phyloP scores from a whole-genome alignment of 2,329 filamentous ascomycete species.

The Septoria linicola region DNA sequence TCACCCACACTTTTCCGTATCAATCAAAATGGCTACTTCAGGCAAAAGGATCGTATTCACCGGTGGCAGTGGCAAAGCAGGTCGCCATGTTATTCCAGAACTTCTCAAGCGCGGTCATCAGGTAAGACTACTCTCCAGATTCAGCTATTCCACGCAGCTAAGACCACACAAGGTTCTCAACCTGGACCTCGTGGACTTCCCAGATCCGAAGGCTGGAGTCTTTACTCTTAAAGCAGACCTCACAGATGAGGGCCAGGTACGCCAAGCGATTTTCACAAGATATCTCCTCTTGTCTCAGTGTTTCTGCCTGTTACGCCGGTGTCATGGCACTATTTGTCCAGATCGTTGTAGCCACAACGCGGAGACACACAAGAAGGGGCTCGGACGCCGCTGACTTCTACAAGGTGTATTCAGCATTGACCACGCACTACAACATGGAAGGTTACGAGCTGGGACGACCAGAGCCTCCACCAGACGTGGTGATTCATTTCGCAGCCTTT shows the following conservation, averaged over 20 bases:
- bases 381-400: too few relatives aligned
- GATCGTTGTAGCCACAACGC: too few relatives aligned
- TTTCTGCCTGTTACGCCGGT: too few relatives aligned
- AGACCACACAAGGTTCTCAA: slow-evolving; percentile 47
- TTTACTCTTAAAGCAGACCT: slow-evolving; percentile 58
- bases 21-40: slow-evolving; percentile 6
- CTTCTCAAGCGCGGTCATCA: slow-evolving; percentile 52
- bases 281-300: too few relatives aligned
- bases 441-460: slow-evolving; percentile 49
- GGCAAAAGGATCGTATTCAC: slow-evolving; percentile 53
- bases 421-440: slow-evolving; percentile 56
- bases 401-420: slow-evolving; percentile 58
- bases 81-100: slow-evolving; percentile 55
- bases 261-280: too few relatives aligned
- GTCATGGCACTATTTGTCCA: too few relatives aligned
- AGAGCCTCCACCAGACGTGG: slow-evolving; percentile 55
- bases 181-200: slow-evolving; percentile 52
- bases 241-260: slow-evolving; percentile 55
- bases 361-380: too few relatives aligned
- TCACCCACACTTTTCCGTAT: not conserved
- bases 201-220: slow-evolving; percentile 41
- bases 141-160: too few relatives aligned
- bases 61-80: slow-evolving; percentile 57
- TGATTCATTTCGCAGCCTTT: slow-evolving; percentile 63
- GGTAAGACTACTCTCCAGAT: slow-evolving; percentile 21